Conservation (phyloP, 306 rosid species). For the Pachyrhizus erosus region DNA sequence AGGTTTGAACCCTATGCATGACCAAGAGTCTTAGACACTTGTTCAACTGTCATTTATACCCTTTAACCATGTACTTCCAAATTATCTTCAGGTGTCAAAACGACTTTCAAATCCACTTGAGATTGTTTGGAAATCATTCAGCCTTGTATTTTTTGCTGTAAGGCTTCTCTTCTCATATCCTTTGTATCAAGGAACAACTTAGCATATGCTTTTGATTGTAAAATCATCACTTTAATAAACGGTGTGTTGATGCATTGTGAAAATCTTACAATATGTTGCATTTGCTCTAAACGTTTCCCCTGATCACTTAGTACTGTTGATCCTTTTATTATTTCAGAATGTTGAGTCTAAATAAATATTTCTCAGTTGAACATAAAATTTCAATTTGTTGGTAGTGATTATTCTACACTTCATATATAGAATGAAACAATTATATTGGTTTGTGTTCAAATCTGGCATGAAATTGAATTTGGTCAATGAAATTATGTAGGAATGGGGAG, state of each 20-base stretch:
- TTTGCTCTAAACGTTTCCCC: not conserved
- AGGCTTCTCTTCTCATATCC: conserved; percentile 46
- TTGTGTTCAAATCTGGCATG: conserved; percentile 21
- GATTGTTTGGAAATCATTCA: conserved; percentile 93
- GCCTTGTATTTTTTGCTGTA: conserved; percentile 96
- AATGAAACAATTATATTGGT: conserved; percentile 15
- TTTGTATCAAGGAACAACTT: conserved; percentile 18
- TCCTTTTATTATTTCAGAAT: not conserved
- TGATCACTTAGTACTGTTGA: not conserved
- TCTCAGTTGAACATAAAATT: not conserved
- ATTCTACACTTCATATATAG: conserved; percentile 3
- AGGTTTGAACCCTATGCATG: conserved; percentile 59
- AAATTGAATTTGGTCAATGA: conserved; percentile 28
- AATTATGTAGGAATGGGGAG: conserved; percentile 96
- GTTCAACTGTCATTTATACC: conserved; percentile 24
- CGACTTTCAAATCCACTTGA: conserved; percentile 85
- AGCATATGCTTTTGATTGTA: conserved; percentile 23
- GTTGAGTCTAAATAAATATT: not conserved
- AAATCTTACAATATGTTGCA: conserved; percentile 30
- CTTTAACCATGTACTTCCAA: conserved; percentile 10
- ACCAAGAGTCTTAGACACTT: not conserved
- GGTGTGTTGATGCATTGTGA: conserved; percentile 12
- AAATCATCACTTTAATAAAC: conserved; percentile 20
- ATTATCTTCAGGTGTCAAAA: conserved; percentile 61
- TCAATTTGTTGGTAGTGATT: conserved; percentile 27